A percentile compares a stretch with the other conserved stretches of the same genome.
These are phyloP conservation scores for Lathyrus aphaca DNA, from an alignment of 306 rosid species.

Conservation along the genomic window DNA sequence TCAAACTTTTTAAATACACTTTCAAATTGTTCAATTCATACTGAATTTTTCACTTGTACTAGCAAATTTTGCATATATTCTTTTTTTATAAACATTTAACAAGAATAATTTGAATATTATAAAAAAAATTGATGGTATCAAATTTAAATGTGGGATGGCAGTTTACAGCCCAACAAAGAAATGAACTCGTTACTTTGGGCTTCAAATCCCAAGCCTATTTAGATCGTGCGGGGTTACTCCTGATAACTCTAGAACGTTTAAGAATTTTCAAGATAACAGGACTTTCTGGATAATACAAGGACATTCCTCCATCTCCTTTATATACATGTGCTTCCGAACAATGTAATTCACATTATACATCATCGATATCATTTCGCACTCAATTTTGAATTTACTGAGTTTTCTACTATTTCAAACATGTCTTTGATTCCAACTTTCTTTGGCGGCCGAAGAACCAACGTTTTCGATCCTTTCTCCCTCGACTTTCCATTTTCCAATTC, in stretches of 20 bases:
- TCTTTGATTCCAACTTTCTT: slow-evolving; percentile 1
- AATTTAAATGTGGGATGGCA: too few species aligned
- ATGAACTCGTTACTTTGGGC: too few species aligned
- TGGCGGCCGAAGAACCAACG: background rate
- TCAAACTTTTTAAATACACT: too few species aligned
- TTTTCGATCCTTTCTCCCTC: background rate
- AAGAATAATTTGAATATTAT: too few species aligned
- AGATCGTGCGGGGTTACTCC: background rate
- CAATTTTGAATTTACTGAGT: background rate
- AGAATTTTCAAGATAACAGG: background rate
- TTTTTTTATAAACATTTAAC: too few species aligned
- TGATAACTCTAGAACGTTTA: background rate
- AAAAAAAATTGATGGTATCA: too few species aligned
- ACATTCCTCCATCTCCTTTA: background rate
- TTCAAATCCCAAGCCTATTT: too few species aligned
- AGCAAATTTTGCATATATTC: too few species aligned
- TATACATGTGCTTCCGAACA: background rate
- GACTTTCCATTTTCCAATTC: background rate
- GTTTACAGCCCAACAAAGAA: too few species aligned
- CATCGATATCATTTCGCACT: background rate
- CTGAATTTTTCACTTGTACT: too few species aligned
- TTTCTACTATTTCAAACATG: background rate
- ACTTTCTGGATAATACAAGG: background rate
- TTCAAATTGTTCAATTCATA: too few species aligned
- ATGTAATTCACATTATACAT: background rate